Conservation (phyloP, 2,329 filamentous ascomycete genomes). For the Diplodia corticola region DNA sequence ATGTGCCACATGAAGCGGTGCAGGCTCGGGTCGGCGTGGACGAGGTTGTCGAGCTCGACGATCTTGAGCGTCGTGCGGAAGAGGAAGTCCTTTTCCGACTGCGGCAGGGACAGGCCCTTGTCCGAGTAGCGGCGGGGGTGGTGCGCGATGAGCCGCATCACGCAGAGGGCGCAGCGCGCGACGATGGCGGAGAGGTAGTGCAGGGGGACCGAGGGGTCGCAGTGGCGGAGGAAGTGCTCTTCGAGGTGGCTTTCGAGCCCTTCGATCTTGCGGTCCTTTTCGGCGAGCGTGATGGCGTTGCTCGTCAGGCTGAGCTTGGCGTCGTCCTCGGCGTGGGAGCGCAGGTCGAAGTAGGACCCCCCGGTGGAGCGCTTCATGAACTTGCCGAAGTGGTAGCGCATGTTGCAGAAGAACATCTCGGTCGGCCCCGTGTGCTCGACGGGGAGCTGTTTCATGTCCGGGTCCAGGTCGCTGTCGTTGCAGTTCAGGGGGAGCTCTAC, state of each 20-base stretch:
- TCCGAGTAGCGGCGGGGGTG: constrained; percentile 44
- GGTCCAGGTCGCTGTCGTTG: constrained; percentile 52
- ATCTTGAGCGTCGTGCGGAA: constrained; percentile 46
- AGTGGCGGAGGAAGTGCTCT: constrained; percentile 41
- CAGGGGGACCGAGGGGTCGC: constrained; percentile 40
- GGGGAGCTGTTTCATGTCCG: constrained; percentile 47
- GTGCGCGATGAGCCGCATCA: constrained; percentile 49
- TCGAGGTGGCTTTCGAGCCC: constrained; percentile 46
- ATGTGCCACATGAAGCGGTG: constrained; percentile 50
- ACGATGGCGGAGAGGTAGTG: constrained; percentile 50
- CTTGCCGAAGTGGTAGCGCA: constrained; percentile 45
- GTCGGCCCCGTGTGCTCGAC: constrained; percentile 45
- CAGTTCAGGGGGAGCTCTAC: constrained; percentile 54
- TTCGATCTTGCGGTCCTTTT: constrained; percentile 38
- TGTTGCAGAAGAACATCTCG: constrained; percentile 53
- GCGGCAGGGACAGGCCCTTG: constrained; percentile 30
- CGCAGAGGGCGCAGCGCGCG: constrained; percentile 45
- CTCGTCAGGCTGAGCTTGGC: constrained; percentile 29
- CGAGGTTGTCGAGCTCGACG: constrained; percentile 44
- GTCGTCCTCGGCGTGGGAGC: background rate
- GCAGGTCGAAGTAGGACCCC: constrained; percentile 16
- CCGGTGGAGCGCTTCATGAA: constrained; percentile 35
- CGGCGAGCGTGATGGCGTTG: constrained; percentile 26
- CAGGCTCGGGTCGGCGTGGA: constrained; percentile 41
- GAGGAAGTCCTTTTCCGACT: constrained; percentile 41